These are phyloP conservation scores for Lactarius hengduanensis DNA, from an alignment of 768 basidiomycete species.

Conservation along the genomic window DNA sequence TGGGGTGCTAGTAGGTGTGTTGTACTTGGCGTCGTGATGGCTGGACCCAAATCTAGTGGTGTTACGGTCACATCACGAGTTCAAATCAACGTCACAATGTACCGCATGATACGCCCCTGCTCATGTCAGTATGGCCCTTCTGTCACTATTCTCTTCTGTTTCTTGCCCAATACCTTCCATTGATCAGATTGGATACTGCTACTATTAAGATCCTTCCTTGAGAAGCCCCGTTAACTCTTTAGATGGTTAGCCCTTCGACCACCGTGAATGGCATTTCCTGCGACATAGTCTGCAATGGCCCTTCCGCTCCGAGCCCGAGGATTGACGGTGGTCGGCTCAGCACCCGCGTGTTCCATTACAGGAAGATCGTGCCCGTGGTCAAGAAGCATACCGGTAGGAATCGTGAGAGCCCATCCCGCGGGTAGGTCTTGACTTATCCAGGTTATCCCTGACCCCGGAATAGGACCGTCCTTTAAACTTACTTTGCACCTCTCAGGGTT, in stretches of 20 bases:
- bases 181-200: background rate
- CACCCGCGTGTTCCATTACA: background rate
- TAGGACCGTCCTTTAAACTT: slow-evolving; percentile 1
- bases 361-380: background rate
- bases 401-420: slow-evolving; percentile 8
- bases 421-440: slow-evolving; percentile 55
- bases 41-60: background rate
- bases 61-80: slow-evolving; percentile 1
- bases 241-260: background rate
- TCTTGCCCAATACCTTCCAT: background rate
- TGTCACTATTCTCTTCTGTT: too few species aligned
- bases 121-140: too few species aligned
- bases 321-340: background rate
- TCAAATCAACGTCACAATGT: background rate
- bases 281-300: background rate
- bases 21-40: background rate
- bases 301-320: background rate
- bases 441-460: slow-evolving; percentile 5
- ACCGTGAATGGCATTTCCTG: background rate
- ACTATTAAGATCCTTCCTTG: background rate
- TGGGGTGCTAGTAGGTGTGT: background rate
- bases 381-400: background rate
- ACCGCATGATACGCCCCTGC: background rate
- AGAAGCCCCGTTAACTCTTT: background rate
- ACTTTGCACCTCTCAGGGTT: background rate